Conservation (phyloP, 768 basidiomycete species). For the Chalciporus pseudorubinellus region DNA sequence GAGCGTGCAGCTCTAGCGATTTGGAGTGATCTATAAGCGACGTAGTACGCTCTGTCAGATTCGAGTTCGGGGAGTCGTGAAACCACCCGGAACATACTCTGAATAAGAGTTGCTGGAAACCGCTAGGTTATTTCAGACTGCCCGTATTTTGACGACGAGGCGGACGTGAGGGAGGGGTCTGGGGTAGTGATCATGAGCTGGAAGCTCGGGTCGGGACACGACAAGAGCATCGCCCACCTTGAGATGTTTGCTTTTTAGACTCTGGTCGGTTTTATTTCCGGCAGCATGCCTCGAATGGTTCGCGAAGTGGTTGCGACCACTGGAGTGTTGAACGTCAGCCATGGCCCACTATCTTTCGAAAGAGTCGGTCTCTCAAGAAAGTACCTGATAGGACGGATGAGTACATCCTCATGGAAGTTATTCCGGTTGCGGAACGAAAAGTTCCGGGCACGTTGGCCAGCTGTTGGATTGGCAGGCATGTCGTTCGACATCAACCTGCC, state of each 20-base stretch:
- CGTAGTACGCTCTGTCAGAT: no score
- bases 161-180: slow-evolving; percentile 4
- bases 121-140: slow-evolving; percentile 11
- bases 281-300: neutral
- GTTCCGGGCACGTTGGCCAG: neutral
- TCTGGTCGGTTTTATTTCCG: neutral
- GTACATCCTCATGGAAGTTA: no score
- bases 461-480: neutral
- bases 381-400: no score
- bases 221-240: slow-evolving; percentile 1
- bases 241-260: neutral
- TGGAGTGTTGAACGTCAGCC: neutral
- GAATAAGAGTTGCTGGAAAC: neutral
- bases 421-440: no score
- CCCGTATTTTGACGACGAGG: slow-evolving; percentile 10
- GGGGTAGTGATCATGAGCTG: neutral
- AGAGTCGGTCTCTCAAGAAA: no score
- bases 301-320: neutral
- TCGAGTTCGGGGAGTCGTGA: no score
- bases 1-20: slow-evolving; percentile 17
- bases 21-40: neutral
- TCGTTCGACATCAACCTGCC: neutral
- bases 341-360: no score
- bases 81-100: neutral
- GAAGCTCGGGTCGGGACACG: neutral